A percentile compares a stretch with the other conserved stretches of the same genome.
Evolutionary conservation across 1,284 basidiomycete genomes (phyloP).

Genomic region (Tausonia pullulans): DNA sequence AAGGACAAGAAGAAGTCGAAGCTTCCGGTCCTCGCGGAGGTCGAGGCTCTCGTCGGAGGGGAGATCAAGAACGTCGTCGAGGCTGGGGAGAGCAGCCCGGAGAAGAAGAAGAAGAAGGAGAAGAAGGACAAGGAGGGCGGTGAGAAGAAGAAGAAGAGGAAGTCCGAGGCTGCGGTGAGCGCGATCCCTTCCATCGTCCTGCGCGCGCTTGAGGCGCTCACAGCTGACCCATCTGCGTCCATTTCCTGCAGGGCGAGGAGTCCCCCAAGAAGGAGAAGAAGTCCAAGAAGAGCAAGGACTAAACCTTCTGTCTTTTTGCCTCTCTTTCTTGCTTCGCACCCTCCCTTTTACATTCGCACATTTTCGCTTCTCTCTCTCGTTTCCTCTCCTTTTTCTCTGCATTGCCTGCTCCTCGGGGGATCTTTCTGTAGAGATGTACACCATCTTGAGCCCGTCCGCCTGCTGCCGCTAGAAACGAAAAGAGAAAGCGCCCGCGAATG

Average conservation of each 20-base stretch:
- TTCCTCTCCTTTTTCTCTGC: not conserved
- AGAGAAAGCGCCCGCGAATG: too few relatives aligned
- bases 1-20: slow-evolving; percentile 46
- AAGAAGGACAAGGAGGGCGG: slow-evolving; percentile 26
- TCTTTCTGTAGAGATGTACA: too few relatives aligned
- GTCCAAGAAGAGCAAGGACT: slow-evolving; percentile 26
- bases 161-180: slow-evolving; percentile 27
- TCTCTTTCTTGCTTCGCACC: not conserved
- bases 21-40: slow-evolving; percentile 13
- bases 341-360: not conserved
- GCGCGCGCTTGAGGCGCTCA: not conserved
- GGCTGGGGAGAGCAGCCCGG: slow-evolving; percentile 40
- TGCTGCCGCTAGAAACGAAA: too few relatives aligned
- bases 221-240: too few relatives aligned
- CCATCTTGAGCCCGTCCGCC: too few relatives aligned
- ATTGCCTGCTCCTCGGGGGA: too few relatives aligned
- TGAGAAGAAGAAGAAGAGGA: slow-evolving; percentile 29
- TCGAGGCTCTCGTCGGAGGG: slow-evolving; percentile 15
- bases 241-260: too few relatives aligned
- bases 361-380: not conserved
- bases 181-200: not conserved
- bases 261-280: slow-evolving; percentile 22
- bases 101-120: slow-evolving; percentile 40
- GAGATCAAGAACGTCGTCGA: slow-evolving; percentile 29
- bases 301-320: not conserved